A percentile compares a stretch with the other conserved stretches of the same genome.
phyloP scores from a whole-genome alignment of 1,139 yeast species.

The Williopsis jadinii region DNA sequence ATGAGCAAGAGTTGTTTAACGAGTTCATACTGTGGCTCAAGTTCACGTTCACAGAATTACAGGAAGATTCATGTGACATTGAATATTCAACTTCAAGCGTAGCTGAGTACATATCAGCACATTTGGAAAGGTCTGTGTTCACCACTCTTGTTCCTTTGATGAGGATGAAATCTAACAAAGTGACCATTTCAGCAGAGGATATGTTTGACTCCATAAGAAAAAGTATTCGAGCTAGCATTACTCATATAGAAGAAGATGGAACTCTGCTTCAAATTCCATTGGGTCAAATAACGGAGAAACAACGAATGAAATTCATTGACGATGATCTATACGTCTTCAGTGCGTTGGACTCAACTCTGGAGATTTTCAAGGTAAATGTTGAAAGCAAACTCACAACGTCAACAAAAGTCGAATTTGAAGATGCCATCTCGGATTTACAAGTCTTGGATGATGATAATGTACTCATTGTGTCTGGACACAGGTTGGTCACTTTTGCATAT shows the following conservation, averaged over 20 bases:
- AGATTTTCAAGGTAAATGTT: constrained; percentile 9
- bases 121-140: constrained; percentile 17
- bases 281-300: constrained; percentile 15
- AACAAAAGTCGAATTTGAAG: constrained; percentile 3
- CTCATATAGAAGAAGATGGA: no score
- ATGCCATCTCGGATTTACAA: constrained; percentile 4
- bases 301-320: constrained; percentile 5
- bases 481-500: not conserved
- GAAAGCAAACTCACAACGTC: not conserved
- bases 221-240: constrained; percentile 4
- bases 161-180: constrained; percentile 17
- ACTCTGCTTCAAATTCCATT: constrained; percentile 5
- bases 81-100: constrained; percentile 16
- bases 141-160: constrained; percentile 16
- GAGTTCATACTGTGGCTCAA: constrained; percentile 44
- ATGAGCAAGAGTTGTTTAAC: constrained; percentile 46
- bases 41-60: constrained; percentile 23
- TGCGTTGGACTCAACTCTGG: constrained; percentile 5
- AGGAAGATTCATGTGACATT: constrained; percentile 17
- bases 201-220: constrained; percentile 13
- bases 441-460: not conserved
- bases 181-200: constrained; percentile 18
- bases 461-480: not conserved
- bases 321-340: constrained; percentile 9
- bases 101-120: constrained; percentile 14